Percentiles rank a stretch among this genome's conserved stretches.
These are phyloP conservation scores for Bacidia gigantensis DNA, from an alignment of 495 filamentous ascomycete species.

Conservation along the genomic window DNA sequence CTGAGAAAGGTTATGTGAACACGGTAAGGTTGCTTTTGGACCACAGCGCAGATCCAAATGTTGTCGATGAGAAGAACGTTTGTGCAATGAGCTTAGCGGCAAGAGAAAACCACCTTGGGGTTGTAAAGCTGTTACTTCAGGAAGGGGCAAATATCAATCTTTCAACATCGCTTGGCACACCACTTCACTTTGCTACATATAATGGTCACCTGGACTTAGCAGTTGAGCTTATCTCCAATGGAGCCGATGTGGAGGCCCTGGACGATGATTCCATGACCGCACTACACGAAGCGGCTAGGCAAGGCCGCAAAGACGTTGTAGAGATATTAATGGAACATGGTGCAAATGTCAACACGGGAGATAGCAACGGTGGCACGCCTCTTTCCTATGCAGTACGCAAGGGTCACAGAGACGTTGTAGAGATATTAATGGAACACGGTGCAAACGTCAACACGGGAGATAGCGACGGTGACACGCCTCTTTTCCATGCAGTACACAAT, in stretches of 20 bases:
- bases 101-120: conserved; percentile 2
- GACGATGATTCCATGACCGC: not conserved
- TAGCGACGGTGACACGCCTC: conserved; percentile 9
- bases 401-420: conserved; percentile 1
- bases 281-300: not conserved
- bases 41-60: conserved; percentile 13
- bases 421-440: conserved; percentile 5
- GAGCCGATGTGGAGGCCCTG: conserved; percentile 17
- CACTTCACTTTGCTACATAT: conserved; percentile 9
- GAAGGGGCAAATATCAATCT: conserved; percentile 8
- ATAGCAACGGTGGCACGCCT: not conserved
- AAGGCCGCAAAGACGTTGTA: not conserved
- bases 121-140: conserved; percentile 9
- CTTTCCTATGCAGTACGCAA: conserved; percentile 10
- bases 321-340: not conserved
- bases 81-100: conserved; percentile 11
- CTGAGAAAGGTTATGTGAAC: no score
- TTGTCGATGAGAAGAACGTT: conserved; percentile 6
- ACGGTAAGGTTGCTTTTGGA: no score
- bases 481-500: conserved; percentile 11
- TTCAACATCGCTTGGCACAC: conserved; percentile 1
- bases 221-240: conserved; percentile 14
- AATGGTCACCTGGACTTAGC: conserved; percentile 8
- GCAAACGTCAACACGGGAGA: conserved; percentile 2
- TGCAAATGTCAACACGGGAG: not conserved